A percentile compares a stretch with the other conserved stretches of the same genome.
Conservation (phyloP, 768 basidiomycete genomes). For the Atractiella rhizophila region DNA sequence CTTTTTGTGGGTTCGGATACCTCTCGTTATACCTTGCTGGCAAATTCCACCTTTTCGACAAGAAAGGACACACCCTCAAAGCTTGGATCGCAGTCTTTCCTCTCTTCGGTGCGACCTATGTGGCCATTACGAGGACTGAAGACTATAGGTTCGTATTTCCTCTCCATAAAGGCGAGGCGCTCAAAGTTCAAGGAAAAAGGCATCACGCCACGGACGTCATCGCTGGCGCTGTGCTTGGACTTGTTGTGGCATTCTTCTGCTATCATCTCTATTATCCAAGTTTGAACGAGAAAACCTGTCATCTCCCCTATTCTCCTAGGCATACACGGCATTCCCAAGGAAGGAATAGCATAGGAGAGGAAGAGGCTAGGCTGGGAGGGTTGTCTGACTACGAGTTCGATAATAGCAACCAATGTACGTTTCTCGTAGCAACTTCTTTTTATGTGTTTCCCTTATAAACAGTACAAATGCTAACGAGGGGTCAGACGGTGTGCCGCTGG, state of each 20-base stretch:
- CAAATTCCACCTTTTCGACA: constrained; percentile 68
- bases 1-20: constrained; percentile 76
- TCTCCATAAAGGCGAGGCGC: no score
- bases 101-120: constrained; percentile 36
- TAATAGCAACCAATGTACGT: no score
- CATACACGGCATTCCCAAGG: no score
- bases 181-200: not conserved
- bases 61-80: constrained; percentile 50
- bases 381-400: no score
- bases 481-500: no score
- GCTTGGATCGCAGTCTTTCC: constrained; percentile 59
- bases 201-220: constrained; percentile 33
- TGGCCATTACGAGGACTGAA: constrained; percentile 64
- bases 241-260: no score
- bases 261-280: no score
- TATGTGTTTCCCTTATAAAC: no score
- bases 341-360: no score
- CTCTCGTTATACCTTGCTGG: constrained; percentile 65
- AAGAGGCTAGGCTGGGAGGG: no score
- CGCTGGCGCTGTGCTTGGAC: constrained; percentile 52
- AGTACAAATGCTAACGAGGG: no score
- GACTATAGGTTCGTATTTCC: constrained; percentile 31
- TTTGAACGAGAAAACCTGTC: not conserved
- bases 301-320: not conserved
- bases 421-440: no score